Percentiles rank a stretch among this genome's conserved stretches.
Evolutionary conservation across 2,329 filamentous ascomycete species (phyloP).

Genomic region (Tolypocladium tundrense): DNA sequence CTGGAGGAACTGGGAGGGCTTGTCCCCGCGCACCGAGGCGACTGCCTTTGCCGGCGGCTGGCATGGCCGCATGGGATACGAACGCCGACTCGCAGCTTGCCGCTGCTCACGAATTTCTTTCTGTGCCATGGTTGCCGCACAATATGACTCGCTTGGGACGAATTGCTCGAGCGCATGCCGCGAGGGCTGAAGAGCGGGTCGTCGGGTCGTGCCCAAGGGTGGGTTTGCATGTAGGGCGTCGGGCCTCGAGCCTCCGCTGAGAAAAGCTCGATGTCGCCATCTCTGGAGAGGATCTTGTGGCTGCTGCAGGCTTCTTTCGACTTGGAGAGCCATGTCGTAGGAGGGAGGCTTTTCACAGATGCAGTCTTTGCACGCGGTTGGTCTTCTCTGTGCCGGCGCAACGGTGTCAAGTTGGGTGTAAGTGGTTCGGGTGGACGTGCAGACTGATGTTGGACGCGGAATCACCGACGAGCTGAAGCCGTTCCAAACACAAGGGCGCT

Average conservation of each 20-base stretch:
- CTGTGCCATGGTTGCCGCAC: not conserved
- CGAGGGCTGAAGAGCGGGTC: not conserved
- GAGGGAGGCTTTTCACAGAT: no score
- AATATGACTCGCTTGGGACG: not conserved
- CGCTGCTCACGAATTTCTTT: not conserved
- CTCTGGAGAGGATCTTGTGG: not conserved
- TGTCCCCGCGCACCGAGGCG: not conserved
- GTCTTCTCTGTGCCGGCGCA: not conserved
- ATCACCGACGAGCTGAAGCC: not conserved
- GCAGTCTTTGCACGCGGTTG: not conserved
- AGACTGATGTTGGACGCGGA: not conserved
- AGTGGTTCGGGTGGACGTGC: not conserved
- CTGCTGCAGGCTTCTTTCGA: not conserved
- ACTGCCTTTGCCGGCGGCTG: not conserved
- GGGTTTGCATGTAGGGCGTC: not conserved
- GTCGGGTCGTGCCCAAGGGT: not conserved
- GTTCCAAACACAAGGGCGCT: not conserved
- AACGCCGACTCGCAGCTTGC: not conserved
- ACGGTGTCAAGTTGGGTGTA: not conserved
- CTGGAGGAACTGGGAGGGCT: constrained; percentile 2
- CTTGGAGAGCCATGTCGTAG: constrained; percentile 1
- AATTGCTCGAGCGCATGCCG: not conserved
- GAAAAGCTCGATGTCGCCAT: not conserved
- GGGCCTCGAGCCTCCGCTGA: not conserved
- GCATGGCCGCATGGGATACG: not conserved